Base-by-base conservation (phyloP, 129 eudicot species). In the Dittrichia graveolens region DNA sequence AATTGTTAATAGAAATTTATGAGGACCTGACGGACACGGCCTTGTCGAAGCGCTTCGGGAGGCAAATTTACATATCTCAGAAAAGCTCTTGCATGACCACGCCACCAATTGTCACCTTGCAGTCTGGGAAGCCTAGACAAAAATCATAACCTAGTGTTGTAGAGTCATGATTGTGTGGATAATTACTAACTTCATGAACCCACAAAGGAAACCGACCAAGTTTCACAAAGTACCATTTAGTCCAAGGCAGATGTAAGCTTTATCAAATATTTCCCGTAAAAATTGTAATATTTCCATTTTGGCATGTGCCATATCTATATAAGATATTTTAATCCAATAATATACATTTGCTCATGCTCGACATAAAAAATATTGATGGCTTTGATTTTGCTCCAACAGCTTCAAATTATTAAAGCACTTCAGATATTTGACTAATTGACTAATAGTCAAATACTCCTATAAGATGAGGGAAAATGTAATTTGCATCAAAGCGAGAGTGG, bases 51-150 rank as follows among this genome's bases (percentile, higher is more conserved):
- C 4, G 75, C 70, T 9, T 83, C 84, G 15, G 84, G 77, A 62
- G 86, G 52, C 76, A 89, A 71, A 67, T 89, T 70, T 9, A 77
- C 76, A 71, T 81, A 78, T 71, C 75, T 89, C 39, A 89, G 66
- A 67, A 89, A 89, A 43, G 91, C 91, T 77, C 83, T 86, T 68
- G 96, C 91, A 81, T 89, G 96, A 75, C 96, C 96, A 74, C 96
- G 76, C 96, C 91, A 89, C 91, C 91, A 89, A 66, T 89, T 89
- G 83, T 89, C 96, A 54, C 96, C 96, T 77, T 86, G 71, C 67
- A 89, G 91, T 65, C 59, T 55, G 10, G 96, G 96, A 48, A 80
- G 85, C 73, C 91, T 88, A 69, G 49, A 54, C 62, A 50, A 75
- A 80, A 24, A 24, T 24, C 31, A 24, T 6, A 37, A 38, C 34